A percentile compares a stretch with the other conserved stretches of the same genome.
Evolutionary conservation across 2,329 filamentous ascomycete species (phyloP).

Genomic region (Colletotrichum sp.): DNA sequence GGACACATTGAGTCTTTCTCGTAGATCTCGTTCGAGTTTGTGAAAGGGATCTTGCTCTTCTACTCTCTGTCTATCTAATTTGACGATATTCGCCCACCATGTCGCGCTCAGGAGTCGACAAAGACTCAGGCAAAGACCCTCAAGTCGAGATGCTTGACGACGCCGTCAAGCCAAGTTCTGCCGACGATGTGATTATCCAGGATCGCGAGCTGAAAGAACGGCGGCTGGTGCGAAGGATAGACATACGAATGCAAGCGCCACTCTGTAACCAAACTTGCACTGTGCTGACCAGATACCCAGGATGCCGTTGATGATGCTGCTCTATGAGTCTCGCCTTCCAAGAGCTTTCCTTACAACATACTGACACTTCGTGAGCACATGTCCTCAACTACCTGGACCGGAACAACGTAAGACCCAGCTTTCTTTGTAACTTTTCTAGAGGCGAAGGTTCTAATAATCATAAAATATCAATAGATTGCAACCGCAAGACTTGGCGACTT

Average conservation of each 20-base stretch:
- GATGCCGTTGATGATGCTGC: neutral
- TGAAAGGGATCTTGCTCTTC: neutral
- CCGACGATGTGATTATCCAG: neutral
- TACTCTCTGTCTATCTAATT: neutral
- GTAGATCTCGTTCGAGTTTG: neutral
- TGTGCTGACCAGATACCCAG: neutral
- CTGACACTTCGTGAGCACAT: neutral
- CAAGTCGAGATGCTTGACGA: neutral
- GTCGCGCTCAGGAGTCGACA: neutral
- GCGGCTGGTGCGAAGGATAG: neutral
- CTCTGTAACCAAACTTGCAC: neutral
- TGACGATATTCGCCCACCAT: neutral
- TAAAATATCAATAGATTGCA: neutral
- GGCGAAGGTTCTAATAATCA: neutral
- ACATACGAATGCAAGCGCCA: neutral
- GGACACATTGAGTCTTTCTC: neutral
- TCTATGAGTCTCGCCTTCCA: neutral
- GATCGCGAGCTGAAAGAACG: neutral
- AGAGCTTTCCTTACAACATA: neutral
- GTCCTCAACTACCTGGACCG: neutral
- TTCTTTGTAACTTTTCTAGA: neutral
- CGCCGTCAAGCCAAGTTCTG: neutral
- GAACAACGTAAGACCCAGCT: neutral
- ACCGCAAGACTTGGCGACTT: neutral
- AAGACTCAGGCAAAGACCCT: neutral